Conservation (phyloP, 169 alveolate species). For the Eimeria acervulina region DNA sequence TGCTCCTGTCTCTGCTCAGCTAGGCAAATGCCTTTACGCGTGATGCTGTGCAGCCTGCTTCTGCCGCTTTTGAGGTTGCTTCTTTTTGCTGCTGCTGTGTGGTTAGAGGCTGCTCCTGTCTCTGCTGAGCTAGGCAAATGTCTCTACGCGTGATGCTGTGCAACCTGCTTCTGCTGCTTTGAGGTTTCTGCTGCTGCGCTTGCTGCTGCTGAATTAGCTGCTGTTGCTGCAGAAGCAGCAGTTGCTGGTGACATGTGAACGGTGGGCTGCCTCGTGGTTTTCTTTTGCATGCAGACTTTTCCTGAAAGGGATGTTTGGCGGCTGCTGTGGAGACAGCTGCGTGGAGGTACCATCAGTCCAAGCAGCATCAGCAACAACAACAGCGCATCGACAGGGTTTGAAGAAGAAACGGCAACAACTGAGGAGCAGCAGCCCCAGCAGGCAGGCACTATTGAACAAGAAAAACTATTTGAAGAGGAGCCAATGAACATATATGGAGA, state of each 20-base stretch:
- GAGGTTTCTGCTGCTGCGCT: neutral
- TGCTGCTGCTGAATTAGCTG: neutral
- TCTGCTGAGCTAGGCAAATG: neutral
- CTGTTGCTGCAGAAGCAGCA: neutral
- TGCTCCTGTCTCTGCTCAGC: neutral
- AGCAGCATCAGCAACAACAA: neutral
- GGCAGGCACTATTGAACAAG: neutral
- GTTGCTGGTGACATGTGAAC: neutral
- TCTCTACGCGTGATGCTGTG: neutral
- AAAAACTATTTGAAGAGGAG: constrained; percentile 33
- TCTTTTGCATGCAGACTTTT: constrained; percentile 23
- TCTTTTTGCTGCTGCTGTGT: neutral
- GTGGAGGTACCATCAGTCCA: neutral
- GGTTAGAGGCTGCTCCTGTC: neutral
- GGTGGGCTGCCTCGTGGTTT: neutral
- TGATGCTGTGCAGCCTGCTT: too few species aligned
- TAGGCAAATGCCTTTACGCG: neutral
- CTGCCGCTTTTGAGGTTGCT: neutral
- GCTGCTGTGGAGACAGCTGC: constrained; percentile 47
- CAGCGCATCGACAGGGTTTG: neutral
- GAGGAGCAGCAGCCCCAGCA: neutral
- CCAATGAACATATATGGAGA: constrained; percentile 50
- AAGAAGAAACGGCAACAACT: neutral
- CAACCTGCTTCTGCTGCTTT: neutral
- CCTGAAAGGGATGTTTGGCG: constrained; percentile 3